phyloP scores from a whole-genome alignment of 306 rosid species.

The Prunus kanzakura region DNA sequence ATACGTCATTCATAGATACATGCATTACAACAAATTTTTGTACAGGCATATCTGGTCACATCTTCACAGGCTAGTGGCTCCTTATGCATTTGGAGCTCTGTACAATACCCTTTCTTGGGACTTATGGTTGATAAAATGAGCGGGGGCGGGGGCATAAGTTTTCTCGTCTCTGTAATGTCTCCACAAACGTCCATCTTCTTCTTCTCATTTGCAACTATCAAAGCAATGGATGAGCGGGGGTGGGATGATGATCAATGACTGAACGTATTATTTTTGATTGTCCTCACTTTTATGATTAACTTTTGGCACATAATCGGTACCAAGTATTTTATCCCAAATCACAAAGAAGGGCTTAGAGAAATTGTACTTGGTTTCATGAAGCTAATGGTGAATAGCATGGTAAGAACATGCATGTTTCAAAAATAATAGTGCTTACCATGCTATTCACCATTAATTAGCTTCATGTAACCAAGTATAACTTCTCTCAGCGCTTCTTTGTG shows the following conservation, averaged over 20 bases:
- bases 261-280: too few relatives aligned
- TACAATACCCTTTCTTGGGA: slow-evolving; percentile 5
- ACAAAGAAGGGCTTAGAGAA: slow-evolving; percentile 86
- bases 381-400: slow-evolving; percentile 79
- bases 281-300: background rate
- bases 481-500: slow-evolving; percentile 80
- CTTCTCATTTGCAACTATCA: slow-evolving; percentile 87
- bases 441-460: slow-evolving; percentile 83
- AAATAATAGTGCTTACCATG: slow-evolving; percentile 78
- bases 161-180: background rate
- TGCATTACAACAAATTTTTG: slow-evolving; percentile 80
- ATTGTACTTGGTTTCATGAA: slow-evolving; percentile 78
- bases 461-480: slow-evolving; percentile 78
- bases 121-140: background rate
- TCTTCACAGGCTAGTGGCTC: slow-evolving; percentile 63
- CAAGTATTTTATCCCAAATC: slow-evolving; percentile 72
- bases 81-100: slow-evolving; percentile 7
- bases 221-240: slow-evolving; percentile 69
- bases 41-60: slow-evolving; percentile 77
- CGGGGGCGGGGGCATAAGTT: background rate
- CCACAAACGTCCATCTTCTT: background rate
- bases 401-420: slow-evolving; percentile 60
- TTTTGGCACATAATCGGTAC: slow-evolving; percentile 57
- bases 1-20: slow-evolving; percentile 83
- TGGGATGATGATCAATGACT: too few relatives aligned